A percentile compares a stretch with the other conserved stretches of the same genome.
Conservation (phyloP, 139 green algal species). For the Deuterostichococcus epilithicus region DNA sequence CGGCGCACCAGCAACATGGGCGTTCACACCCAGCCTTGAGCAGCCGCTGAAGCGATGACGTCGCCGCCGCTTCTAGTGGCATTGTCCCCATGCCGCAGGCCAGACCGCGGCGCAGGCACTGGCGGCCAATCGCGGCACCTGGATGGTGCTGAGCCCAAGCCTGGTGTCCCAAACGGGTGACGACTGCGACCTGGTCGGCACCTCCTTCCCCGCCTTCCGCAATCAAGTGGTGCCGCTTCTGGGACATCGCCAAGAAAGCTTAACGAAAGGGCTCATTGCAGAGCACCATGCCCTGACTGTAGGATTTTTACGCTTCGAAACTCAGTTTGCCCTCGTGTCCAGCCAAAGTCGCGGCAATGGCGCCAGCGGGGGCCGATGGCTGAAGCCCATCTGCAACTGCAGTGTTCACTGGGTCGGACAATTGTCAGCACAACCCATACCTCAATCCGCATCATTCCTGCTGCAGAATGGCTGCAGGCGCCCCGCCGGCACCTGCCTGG, state of each 20-base stretch:
- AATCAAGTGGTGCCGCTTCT: slow-evolving; percentile 34
- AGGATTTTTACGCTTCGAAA: background rate
- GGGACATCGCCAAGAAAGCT: background rate
- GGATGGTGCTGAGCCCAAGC: slow-evolving; percentile 65
- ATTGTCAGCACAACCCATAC: too few species aligned
- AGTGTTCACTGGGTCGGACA: too few species aligned
- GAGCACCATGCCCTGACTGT: background rate
- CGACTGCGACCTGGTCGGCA: slow-evolving; percentile 64
- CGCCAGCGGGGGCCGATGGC: too few species aligned
- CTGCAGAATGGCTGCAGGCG: slow-evolving; percentile 25
- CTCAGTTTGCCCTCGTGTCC: too few species aligned
- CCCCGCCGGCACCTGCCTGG: slow-evolving; percentile 46
- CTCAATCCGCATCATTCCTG: too few species aligned
- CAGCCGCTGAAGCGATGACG: too few species aligned
- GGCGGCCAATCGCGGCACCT: slow-evolving; percentile 44
- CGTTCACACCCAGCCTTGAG: too few species aligned
- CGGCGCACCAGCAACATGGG: too few species aligned
- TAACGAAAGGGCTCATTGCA: background rate
- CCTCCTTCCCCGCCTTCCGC: slow-evolving; percentile 49
- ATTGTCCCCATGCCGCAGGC: slow-evolving; percentile 4
- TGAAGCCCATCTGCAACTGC: too few species aligned
- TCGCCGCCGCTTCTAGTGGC: too few species aligned
- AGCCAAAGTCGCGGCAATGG: too few species aligned
- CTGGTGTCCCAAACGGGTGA: slow-evolving; percentile 33
- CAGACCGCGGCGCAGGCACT: slow-evolving; percentile 17